Base-by-base conservation (phyloP, 2,329 filamentous ascomycete genomes). In the Penicillium frequentans region DNA sequence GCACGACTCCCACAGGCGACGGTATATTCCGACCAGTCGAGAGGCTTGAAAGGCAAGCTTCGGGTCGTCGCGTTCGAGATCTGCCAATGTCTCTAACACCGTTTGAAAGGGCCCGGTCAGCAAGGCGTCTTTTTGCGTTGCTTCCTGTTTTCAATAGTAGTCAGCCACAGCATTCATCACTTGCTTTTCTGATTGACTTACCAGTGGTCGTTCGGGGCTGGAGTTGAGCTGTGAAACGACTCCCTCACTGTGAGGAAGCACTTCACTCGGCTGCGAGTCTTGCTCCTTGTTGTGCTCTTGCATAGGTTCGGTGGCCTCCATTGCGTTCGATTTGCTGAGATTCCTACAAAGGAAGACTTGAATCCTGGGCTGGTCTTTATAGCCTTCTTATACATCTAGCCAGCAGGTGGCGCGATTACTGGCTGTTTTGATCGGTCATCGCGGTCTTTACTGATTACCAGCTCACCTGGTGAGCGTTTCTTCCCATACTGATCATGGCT, bases 71-170 rank as follows among this genome's bases (percentile, higher is more conserved):
- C 43, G 52, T 27, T 54, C 52, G 19, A 54, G 14, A 27, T 42
- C 47, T 44, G 26, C 33, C 29, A 49, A 23, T 19, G n/a, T 29
- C 46, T 35, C 21, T 29, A 29, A 43, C 48, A 39, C 27, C 9
- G 16, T 39, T 35, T 44, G 33, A 37, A 51, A 31, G 23, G 45
- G n/a, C 39, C 48, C 39, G 16, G 19, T 45, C 19, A 14, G 8
- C 42, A 45, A 23, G 42, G 21, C 21, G 42, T 45, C 19, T n/a
- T 11, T 45, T 10, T 2, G 42, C 2, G 19, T 46, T 6, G 56
- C 47, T 55, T 62, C 50, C 3, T 63, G 63, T 10, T 51, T 19
- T 19, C 35, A 19, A n/a, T 39, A 39, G 7, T 39, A 19, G 35
- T 39, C 35, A 39, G 35, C 35, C 16, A 39, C n/a, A 14, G n/a